Conservation (phyloP, 345 rosid species). For the Bruguiera sexangula region DNA sequence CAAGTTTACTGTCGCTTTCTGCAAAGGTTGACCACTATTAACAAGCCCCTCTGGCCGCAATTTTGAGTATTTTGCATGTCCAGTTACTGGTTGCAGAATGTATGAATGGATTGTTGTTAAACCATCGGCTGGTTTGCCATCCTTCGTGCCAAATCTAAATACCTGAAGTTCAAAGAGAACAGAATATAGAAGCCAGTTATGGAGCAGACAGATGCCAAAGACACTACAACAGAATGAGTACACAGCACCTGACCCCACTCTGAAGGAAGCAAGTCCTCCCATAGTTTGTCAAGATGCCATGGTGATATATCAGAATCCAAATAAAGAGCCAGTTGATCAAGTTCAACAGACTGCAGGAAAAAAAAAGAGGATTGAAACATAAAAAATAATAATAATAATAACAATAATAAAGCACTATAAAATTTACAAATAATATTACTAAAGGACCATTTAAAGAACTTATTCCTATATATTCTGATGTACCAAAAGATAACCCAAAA, state of each 20-base stretch:
- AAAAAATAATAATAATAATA: constrained; percentile 12
- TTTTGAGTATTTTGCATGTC: constrained; percentile 79
- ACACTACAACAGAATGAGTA: background rate
- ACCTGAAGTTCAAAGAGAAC: constrained; percentile 43
- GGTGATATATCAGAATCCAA: constrained; percentile 87
- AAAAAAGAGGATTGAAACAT: constrained; percentile 11
- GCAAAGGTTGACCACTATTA: constrained; percentile 51
- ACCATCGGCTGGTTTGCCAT: constrained; percentile 70
- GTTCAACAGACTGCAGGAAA: constrained; percentile 68
- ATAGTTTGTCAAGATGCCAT: constrained; percentile 75
- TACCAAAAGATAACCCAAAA: too few species aligned
- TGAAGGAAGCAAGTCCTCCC: constrained; percentile 83
- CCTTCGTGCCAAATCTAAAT: constrained; percentile 77
- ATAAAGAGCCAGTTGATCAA: constrained; percentile 86
- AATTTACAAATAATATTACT: background rate
- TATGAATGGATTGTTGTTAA: constrained; percentile 61
- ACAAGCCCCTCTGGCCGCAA: constrained; percentile 42
- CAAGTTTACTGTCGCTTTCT: constrained; percentile 78
- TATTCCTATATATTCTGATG: too few species aligned
- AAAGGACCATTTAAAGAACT: too few species aligned
- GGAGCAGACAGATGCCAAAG: constrained; percentile 13
- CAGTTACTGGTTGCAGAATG: constrained; percentile 87
- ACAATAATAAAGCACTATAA: background rate
- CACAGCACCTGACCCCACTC: constrained; percentile 86
- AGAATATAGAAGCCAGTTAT: constrained; percentile 7